Conservation (phyloP, 495 filamentous ascomycete species). For the Xylaria acuta region DNA sequence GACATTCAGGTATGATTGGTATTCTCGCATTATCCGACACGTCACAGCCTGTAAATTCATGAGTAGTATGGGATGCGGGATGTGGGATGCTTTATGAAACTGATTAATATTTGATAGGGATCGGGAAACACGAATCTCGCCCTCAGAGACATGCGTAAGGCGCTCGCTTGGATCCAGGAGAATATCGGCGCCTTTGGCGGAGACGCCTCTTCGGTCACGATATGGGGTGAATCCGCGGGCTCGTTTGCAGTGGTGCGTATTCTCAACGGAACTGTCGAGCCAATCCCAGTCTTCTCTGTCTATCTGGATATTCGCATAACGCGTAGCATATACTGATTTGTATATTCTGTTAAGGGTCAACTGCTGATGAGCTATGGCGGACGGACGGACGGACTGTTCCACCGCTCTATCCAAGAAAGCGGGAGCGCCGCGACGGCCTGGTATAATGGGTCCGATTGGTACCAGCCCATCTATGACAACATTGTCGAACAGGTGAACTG, state of each 20-base stretch:
- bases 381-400: conserved; percentile 58
- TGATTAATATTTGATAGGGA: conserved; percentile 25
- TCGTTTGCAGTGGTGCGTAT: conserved; percentile 43
- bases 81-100: neutral
- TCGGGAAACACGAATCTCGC: conserved; percentile 46
- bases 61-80: neutral
- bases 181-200: conserved; percentile 65
- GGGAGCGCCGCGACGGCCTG: conserved; percentile 45
- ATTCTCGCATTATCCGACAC: neutral
- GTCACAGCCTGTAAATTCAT: no score
- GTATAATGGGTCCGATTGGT: conserved; percentile 44
- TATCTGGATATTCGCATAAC: neutral
- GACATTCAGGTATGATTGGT: conserved; percentile 42
- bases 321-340: neutral
- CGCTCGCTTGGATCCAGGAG: conserved; percentile 63
- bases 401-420: conserved; percentile 58
- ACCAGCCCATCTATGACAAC: conserved; percentile 51
- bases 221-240: conserved; percentile 48
- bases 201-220: conserved; percentile 51
- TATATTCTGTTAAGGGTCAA: conserved; percentile 31
- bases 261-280: no score
- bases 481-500: conserved; percentile 51
- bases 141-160: conserved; percentile 61
- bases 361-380: conserved; percentile 45
- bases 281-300: neutral